phyloP scores from a whole-genome alignment of 495 filamentous ascomycete species.

The Hypoxylon cercidicola region DNA sequence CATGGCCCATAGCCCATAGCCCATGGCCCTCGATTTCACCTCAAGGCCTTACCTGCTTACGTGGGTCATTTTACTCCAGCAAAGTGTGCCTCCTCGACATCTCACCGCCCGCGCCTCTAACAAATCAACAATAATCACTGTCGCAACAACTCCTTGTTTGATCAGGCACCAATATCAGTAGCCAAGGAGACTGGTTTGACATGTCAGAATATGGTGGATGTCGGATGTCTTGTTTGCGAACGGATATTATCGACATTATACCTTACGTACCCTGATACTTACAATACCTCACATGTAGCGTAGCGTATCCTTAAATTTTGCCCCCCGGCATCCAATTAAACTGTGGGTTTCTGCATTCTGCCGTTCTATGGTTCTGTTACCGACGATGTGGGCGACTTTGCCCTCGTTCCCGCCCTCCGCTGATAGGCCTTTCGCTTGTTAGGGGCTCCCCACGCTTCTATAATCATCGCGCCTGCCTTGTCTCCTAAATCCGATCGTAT shows the following conservation, averaged over 20 bases:
- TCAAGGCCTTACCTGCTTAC: neutral
- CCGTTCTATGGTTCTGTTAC: slow-evolving; percentile 14
- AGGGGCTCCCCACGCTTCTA: slow-evolving; percentile 24
- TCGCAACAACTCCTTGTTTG: neutral
- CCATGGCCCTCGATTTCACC: neutral
- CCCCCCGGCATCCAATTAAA: neutral
- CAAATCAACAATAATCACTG: slow-evolving; percentile 1
- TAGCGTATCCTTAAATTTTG: too few relatives aligned
- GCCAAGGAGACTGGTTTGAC: neutral
- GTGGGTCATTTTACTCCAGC: slow-evolving; percentile 4
- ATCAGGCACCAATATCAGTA: neutral
- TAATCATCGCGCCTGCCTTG: slow-evolving; percentile 27
- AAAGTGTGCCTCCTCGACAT: neutral
- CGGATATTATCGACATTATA: too few relatives aligned
- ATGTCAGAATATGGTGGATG: neutral
- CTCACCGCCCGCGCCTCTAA: neutral
- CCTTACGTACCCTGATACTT: too few relatives aligned
- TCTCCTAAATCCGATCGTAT: slow-evolving; percentile 37
- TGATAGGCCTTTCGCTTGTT: slow-evolving; percentile 3
- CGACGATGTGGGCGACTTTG: slow-evolving; percentile 20
- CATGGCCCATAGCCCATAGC: too few relatives aligned
- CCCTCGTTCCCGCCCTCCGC: slow-evolving; percentile 22
- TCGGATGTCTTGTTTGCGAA: too few relatives aligned
- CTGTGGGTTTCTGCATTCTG: slow-evolving; percentile 7
- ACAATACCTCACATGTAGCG: too few relatives aligned